Evolutionary conservation across 2,329 filamentous ascomycete species (phyloP).

Genomic region (Trichoderma sp.): DNA sequence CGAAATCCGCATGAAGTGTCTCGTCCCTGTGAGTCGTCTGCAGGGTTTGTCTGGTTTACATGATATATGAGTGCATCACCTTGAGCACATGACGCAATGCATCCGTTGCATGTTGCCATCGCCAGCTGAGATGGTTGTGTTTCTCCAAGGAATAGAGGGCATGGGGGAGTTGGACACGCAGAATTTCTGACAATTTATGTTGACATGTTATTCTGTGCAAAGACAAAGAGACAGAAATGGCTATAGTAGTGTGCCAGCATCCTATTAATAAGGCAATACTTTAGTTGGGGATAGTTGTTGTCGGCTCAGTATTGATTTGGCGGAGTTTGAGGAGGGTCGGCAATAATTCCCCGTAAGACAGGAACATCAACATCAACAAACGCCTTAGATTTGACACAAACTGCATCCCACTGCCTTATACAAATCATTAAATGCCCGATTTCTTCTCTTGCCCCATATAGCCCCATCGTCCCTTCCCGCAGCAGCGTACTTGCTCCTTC

Average conservation of each 20-base stretch:
- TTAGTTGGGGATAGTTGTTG: background rate
- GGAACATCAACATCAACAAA: background rate
- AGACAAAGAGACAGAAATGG: background rate
- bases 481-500: background rate
- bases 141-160: background rate
- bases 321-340: background rate
- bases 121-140: background rate
- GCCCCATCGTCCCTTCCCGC: background rate
- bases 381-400: background rate
- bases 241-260: background rate
- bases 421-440: background rate
- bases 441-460: background rate
- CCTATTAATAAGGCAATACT: background rate
- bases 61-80: background rate
- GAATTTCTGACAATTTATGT: background rate
- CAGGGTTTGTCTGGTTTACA: background rate
- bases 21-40: background rate
- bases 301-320: background rate
- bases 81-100: constrained; percentile 18
- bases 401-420: background rate
- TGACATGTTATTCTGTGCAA: background rate
- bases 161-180: background rate
- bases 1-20: background rate
- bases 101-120: constrained; percentile 20
- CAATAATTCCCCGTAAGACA: background rate